Conservation (phyloP, 345 rosid species). For the Clarkia xantiana region DNA sequence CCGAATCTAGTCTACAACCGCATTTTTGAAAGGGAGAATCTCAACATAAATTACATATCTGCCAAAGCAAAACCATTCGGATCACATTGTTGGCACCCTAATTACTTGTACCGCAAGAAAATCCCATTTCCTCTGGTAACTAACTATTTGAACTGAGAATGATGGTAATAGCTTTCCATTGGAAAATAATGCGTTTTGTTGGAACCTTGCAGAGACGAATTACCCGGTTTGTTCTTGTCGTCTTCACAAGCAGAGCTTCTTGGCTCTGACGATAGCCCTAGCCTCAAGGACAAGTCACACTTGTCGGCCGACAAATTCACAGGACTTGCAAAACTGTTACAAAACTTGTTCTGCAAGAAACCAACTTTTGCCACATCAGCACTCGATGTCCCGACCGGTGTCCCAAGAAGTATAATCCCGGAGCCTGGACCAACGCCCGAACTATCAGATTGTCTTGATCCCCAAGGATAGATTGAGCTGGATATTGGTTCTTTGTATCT, state of each 20-base stretch:
- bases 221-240: too few species aligned
- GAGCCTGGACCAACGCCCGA: neutral
- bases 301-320: conserved; percentile 14
- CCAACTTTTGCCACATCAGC: conserved; percentile 20
- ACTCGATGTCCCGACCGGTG: conserved; percentile 42
- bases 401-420: conserved; percentile 43
- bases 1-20: too few species aligned
- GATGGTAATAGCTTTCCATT: conserved; percentile 26
- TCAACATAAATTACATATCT: too few species aligned
- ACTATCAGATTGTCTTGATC: conserved; percentile 23
- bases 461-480: conserved; percentile 49
- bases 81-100: too few species aligned
- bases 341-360: conserved; percentile 10
- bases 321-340: conserved; percentile 14
- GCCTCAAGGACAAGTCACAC: conserved; percentile 76
- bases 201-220: neutral
- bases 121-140: neutral
- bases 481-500: conserved; percentile 14
- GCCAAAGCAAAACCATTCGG: too few species aligned
- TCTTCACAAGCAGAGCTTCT: conserved; percentile 26
- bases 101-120: neutral
- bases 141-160: neutral
- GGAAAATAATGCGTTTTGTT: conserved; percentile 52
- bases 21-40: too few species aligned
- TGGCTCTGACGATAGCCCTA: conserved; percentile 46